phyloP scores from a whole-genome alignment of 139 green algal genomes.

The Tetradesmus lagerheimii region DNA sequence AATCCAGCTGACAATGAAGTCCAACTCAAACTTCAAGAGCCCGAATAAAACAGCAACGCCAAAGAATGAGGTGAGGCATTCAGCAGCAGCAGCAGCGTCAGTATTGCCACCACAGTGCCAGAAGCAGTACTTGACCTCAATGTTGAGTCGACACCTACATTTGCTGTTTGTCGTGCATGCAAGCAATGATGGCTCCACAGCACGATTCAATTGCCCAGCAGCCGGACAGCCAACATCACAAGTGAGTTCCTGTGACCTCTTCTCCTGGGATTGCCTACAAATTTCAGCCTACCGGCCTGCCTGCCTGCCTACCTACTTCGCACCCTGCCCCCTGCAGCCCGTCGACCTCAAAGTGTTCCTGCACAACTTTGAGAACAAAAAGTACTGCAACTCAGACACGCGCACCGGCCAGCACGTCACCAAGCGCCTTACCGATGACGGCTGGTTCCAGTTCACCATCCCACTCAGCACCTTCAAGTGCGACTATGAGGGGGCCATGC shows the following conservation, averaged over 20 bases:
- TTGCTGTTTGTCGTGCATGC: too few relatives aligned
- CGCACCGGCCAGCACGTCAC: neutral
- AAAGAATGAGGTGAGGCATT: neutral
- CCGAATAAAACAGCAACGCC: neutral
- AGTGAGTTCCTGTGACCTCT: too few relatives aligned
- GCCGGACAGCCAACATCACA: too few relatives aligned
- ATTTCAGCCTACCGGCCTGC: neutral
- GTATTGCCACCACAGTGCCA: too few relatives aligned
- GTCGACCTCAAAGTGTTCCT: slow-evolving; percentile 38
- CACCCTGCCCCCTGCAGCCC: neutral
- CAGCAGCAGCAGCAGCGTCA: neutral
- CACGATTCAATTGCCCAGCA: too few relatives aligned
- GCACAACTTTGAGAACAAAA: slow-evolving; percentile 7
- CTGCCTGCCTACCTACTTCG: neutral
- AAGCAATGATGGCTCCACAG: too few relatives aligned
- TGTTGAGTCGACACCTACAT: too few relatives aligned
- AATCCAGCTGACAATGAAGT: neutral
- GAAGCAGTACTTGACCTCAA: too few relatives aligned
- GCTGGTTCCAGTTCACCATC: slow-evolving; percentile 17
- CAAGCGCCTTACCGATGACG: neutral
- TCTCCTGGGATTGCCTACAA: too few relatives aligned
- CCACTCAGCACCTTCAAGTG: slow-evolving; percentile 39
- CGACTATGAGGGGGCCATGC: neutral
- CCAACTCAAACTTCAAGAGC: neutral
- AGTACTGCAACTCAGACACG: slow-evolving; percentile 20